Base-by-base conservation (phyloP, 208 protist species). In the Angomonas ambiguus region DNA sequence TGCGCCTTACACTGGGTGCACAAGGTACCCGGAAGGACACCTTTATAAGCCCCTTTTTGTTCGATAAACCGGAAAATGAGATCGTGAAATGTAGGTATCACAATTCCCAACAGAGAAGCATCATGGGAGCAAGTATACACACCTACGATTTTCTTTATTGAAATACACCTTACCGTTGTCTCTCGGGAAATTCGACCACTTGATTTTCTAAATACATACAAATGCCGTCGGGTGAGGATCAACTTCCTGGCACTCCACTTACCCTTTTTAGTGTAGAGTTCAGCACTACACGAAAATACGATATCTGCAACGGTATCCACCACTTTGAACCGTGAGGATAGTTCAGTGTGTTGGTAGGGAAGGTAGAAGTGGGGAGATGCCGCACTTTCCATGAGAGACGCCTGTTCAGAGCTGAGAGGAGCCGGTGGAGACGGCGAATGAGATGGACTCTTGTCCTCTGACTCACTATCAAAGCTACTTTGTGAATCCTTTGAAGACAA, bases 81-180 rank as follows among this genome's bases (percentile, higher is more conserved):
- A 59, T 91, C 84, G 68, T 91, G 84, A 45, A 82, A 91, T 27
- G 71, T 71, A 1, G 84, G 84, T 11, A 91, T 51, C 18, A 91
- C 42, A 27, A 91, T 42, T 2, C 78, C 80, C 28, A 91, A 11
- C 30, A 83, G 48, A 22, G 67, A 51, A 27, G 48, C 45, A 11
- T 81, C 78, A 18, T 56, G 57, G 16, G 75, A 78, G 69, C 79
- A 83, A 63, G 80, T 74, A 51, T 77, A 58, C 22, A 85, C 80
- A 42, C 84, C 84, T 51, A 74, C 65, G 53, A 91, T 78, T 41
- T 91, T 66, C 51, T 66, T 49, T 20, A 69, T 79, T 20, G 66
- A 61, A 63, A 87, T 71, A 71, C 65, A 83, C 20, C 80, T 80
- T 48, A 72, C 67, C 57, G 85, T 61, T 28, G 74, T 72, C 25